These are phyloP conservation scores for Leishmania tarentolae DNA, from an alignment of 208 protist species.

Conservation along the genomic window DNA sequence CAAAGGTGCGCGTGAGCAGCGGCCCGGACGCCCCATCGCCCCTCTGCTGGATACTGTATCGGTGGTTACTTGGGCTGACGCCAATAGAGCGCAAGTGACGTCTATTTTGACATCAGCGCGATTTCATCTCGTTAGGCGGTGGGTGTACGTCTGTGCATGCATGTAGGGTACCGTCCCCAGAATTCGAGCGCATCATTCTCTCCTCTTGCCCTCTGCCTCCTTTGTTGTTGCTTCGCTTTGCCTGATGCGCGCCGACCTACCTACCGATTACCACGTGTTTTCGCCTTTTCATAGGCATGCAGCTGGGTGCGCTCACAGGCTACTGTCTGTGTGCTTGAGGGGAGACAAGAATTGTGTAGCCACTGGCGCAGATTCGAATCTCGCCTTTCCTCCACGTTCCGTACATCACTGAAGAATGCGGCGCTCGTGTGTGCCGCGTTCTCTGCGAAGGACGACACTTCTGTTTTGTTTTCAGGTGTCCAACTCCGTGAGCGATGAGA, in stretches of 20 bases:
- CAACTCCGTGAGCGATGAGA: conserved; percentile 35
- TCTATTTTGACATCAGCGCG: neutral
- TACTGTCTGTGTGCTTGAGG: neutral
- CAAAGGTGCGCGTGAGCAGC: neutral
- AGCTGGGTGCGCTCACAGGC: neutral
- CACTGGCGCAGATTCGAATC: neutral
- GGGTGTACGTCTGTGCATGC: neutral
- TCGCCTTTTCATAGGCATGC: neutral
- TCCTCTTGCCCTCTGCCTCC: neutral
- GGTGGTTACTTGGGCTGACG: neutral
- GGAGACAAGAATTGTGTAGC: too few species aligned
- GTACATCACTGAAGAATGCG: conserved; percentile 7
- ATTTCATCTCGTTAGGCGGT: too few species aligned
- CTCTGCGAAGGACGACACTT: neutral
- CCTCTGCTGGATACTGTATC: neutral
- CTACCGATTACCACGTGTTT: neutral
- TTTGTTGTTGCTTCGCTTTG: neutral
- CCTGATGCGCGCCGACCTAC: neutral
- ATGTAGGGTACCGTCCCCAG: neutral
- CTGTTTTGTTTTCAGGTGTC: conserved; percentile 27
- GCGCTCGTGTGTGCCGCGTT: neutral
- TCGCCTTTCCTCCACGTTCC: neutral
- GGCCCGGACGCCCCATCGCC: too few species aligned
- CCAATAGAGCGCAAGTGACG: neutral
- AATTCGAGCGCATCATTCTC: neutral